phyloP scores from a whole-genome alignment of 108 stramenopile species.

The Pseudonitzschia pungens region DNA sequence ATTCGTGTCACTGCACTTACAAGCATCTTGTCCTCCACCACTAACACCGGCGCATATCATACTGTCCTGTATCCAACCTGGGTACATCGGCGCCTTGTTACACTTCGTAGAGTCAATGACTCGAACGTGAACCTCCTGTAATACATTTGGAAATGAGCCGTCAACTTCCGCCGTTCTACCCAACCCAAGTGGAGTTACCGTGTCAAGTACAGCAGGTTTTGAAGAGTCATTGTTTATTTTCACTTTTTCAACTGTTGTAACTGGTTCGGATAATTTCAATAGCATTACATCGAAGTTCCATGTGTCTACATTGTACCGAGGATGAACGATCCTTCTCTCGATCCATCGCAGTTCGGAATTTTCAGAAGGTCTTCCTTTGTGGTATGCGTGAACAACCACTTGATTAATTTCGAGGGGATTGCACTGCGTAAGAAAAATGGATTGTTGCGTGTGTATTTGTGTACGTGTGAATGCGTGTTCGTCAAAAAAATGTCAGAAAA shows the following conservation, averaged over 20 bases:
- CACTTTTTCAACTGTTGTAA: neutral
- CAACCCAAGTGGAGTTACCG: slow-evolving; percentile 5
- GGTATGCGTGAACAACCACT: slow-evolving; percentile 25
- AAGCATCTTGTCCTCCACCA: slow-evolving; percentile 45
- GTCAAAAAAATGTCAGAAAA: no score
- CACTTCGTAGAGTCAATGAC: slow-evolving; percentile 16
- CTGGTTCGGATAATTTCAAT: slow-evolving; percentile 26
- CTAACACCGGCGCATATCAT: slow-evolving; percentile 48
- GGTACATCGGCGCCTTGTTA: slow-evolving; percentile 21
- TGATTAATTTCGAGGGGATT: slow-evolving; percentile 1
- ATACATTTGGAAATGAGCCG: slow-evolving; percentile 11
- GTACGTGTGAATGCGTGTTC: no score
- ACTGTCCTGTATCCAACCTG: slow-evolving; percentile 35
- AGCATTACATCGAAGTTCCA: slow-evolving; percentile 33
- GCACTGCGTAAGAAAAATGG: slow-evolving; percentile 21
- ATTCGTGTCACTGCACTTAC: slow-evolving; percentile 1
- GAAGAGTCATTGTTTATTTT: slow-evolving; percentile 8
- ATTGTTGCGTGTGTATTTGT: no score
- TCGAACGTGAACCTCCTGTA: slow-evolving; percentile 28
- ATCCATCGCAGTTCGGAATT: slow-evolving; percentile 27
- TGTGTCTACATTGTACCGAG: slow-evolving; percentile 20
- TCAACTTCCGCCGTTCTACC: slow-evolving; percentile 7
- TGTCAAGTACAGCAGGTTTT: neutral
- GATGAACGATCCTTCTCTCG: slow-evolving; percentile 19
- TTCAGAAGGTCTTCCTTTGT: slow-evolving; percentile 1